Conservation (phyloP, 768 basidiomycete species). For the Kwoniella sp. region DNA sequence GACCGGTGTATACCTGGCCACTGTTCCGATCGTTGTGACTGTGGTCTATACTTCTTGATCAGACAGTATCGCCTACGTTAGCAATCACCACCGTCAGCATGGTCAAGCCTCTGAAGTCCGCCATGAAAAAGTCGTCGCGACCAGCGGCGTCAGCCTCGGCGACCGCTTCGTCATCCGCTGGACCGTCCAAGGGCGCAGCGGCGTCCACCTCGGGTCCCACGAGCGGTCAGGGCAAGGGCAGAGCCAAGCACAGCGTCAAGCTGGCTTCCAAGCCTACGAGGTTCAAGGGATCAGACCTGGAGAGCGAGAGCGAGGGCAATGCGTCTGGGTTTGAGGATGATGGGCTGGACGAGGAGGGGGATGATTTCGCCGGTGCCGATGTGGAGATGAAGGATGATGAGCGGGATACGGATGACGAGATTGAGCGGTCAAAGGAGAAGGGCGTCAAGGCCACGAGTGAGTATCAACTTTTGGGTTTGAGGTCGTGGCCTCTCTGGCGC, state of each 20-base stretch:
- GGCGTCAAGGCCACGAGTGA: constrained; percentile 21
- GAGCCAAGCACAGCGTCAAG: constrained; percentile 3
- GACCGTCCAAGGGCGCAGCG: neutral
- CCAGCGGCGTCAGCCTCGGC: no score
- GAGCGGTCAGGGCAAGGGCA: constrained; percentile 1
- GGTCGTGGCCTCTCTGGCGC: neutral
- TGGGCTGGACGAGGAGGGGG: constrained; percentile 33
- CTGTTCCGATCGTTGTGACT: no score
- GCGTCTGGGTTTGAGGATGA: constrained; percentile 22
- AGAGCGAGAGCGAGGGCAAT: constrained; percentile 23
- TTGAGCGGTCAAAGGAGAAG: constrained; percentile 35
- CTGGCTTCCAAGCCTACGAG: neutral
- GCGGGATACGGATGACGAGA: constrained; percentile 44
- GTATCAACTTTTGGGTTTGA: neutral
- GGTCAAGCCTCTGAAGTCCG: constrained; percentile 10
- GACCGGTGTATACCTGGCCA: no score
- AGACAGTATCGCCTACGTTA: neutral
- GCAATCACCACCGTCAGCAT: neutral
- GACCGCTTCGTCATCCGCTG: neutral
- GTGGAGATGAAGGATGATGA: constrained; percentile 30
- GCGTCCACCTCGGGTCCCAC: constrained; percentile 3
- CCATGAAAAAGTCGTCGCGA: constrained; percentile 8
- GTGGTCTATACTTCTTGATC: neutral
- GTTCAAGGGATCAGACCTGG: constrained; percentile 12
- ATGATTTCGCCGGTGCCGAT: no score